Conservation (phyloP, 2,329 filamentous ascomycete genomes). For the Penicillium sp. region DNA sequence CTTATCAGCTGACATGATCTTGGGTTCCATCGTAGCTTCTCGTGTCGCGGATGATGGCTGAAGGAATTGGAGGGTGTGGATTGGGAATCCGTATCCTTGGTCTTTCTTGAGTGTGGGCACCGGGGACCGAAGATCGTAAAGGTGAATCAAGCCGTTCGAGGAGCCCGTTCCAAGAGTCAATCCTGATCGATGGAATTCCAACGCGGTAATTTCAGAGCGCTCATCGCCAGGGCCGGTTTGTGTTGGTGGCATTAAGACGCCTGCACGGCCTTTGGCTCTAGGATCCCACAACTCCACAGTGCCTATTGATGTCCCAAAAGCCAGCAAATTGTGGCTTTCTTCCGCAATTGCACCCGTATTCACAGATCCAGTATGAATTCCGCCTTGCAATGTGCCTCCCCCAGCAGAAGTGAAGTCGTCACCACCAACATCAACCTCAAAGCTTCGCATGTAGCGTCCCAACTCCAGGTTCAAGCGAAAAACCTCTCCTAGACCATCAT, state of each 20-base stretch:
- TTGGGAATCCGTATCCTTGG: slow-evolving; percentile 88
- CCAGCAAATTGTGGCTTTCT: slow-evolving; percentile 78
- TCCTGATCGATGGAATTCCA: slow-evolving; percentile 79
- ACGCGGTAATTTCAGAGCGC: slow-evolving; percentile 67
- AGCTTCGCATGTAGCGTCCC: slow-evolving; percentile 89
- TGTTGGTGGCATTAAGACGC: slow-evolving; percentile 59
- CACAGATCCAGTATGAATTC: slow-evolving; percentile 76
- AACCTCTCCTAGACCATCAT: slow-evolving; percentile 81
- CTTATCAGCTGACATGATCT: slow-evolving; percentile 88
- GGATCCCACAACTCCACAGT: slow-evolving; percentile 97
- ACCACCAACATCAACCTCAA: slow-evolving; percentile 81
- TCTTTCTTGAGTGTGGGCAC: slow-evolving; percentile 83
- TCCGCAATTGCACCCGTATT: slow-evolving; percentile 85
- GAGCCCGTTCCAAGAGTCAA: slow-evolving; percentile 80
- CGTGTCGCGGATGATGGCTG: slow-evolving; percentile 62
- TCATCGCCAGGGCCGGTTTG: slow-evolving; percentile 36
- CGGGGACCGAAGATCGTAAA: slow-evolving; percentile 88
- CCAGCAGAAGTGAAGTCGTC: slow-evolving; percentile 64
- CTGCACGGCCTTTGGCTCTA: slow-evolving; percentile 72
- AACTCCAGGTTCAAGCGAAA: slow-evolving; percentile 87
- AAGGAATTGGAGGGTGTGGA: slow-evolving; percentile 72
- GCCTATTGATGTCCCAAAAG: slow-evolving; percentile 91
- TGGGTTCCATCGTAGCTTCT: slow-evolving; percentile 61
- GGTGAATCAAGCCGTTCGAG: slow-evolving; percentile 78
- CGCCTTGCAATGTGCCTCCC: slow-evolving; percentile 74